Evolutionary conservation across 192 early-diverging fungal genomes (phyloP).

Genomic region (Linnemannia hyalina): DNA sequence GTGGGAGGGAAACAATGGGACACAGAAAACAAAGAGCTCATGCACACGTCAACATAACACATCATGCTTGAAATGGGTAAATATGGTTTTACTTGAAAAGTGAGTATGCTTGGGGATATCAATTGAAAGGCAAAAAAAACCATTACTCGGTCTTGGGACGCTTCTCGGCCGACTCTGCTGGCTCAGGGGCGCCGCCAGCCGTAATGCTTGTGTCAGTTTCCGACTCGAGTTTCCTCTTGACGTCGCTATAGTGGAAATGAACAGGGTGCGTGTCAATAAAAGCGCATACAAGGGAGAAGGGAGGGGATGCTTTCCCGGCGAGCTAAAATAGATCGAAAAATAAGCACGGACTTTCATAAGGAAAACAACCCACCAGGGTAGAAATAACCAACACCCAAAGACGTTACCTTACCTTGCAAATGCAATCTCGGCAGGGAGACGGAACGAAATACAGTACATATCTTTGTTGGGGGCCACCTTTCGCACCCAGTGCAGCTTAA

Average conservation of each 20-base stretch:
- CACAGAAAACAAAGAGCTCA: background rate
- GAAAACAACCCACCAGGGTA: background rate
- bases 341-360: background rate
- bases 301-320: background rate
- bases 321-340: background rate
- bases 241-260: conserved; percentile 25
- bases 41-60: background rate
- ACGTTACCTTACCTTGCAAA: conserved; percentile 65
- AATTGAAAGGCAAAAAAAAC: no score
- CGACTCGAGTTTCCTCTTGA: conserved; percentile 36
- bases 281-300: background rate
- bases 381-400: background rate
- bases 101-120: background rate
- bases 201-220: background rate
- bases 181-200: background rate
- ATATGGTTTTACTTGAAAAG: background rate
- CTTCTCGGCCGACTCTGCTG: conserved; percentile 32
- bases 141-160: conserved; percentile 41
- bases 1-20: background rate
- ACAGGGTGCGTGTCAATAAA: background rate
- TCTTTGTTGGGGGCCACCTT: conserved; percentile 99
- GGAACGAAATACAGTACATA: conserved; percentile 96
- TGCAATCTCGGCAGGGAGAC: conserved; percentile 82
- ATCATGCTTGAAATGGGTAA: background rate
- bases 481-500: conserved; percentile 85